A percentile compares a stretch with the other conserved stretches of the same genome.
These are phyloP conservation scores for Vanderwaltozyma polyspora DNA, from an alignment of 805 yeast genomes.

Conservation along the genomic window DNA sequence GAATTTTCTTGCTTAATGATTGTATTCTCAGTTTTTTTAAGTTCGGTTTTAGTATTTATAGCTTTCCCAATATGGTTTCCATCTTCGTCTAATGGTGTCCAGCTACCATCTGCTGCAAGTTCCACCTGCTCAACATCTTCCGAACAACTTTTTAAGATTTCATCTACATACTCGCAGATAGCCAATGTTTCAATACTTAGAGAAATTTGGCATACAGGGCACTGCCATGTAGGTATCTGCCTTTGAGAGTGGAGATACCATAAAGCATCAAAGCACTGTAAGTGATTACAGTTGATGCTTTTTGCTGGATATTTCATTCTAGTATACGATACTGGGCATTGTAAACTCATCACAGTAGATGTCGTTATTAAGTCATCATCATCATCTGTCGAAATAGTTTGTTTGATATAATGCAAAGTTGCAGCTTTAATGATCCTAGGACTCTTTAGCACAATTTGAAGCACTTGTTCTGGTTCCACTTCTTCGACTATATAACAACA, in stretches of 20 bases:
- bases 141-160: constrained; percentile 43
- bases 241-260: constrained; percentile 64
- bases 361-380: constrained; percentile 67
- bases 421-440: constrained; percentile 43
- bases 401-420: constrained; percentile 38
- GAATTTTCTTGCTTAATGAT: neutral
- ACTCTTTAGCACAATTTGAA: constrained; percentile 31
- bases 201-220: constrained; percentile 64
- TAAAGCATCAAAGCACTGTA: constrained; percentile 79
- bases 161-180: constrained; percentile 61
- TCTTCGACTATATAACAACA: constrained; percentile 50
- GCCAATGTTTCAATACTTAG: constrained; percentile 49
- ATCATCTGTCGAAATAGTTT: constrained; percentile 32
- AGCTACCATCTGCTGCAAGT: constrained; percentile 59
- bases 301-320: constrained; percentile 64
- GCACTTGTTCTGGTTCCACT: constrained; percentile 31
- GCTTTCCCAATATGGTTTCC: constrained; percentile 2
- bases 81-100: constrained; percentile 39
- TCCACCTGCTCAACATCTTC: constrained; percentile 55
- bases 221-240: constrained; percentile 76
- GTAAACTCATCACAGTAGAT: constrained; percentile 52
- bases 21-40: neutral
- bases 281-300: constrained; percentile 61
- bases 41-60: neutral
- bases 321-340: constrained; percentile 68